A percentile compares a stretch with the other conserved stretches of the same genome.
Conservation (phyloP, 441 rosid genomes). For the Breynia disticha region DNA sequence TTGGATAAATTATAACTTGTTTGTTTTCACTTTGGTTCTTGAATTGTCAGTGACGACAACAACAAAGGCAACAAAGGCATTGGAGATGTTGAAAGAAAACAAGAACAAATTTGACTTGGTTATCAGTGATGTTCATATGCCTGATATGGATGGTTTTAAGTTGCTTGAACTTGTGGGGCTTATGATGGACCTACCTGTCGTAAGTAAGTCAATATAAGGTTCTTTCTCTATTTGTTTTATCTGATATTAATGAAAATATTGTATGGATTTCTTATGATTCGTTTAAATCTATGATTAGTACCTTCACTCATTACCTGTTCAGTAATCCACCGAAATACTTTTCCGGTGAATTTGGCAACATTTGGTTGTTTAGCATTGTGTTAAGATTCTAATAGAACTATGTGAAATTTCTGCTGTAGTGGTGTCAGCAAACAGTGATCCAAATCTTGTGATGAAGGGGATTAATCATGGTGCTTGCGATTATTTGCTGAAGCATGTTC, state of each 20-base stretch:
- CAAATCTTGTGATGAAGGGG: slow-evolving; percentile 84
- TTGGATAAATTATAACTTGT: not conserved
- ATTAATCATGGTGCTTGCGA: slow-evolving; percentile 84
- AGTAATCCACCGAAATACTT: not conserved
- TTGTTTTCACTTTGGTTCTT: slow-evolving; percentile 8
- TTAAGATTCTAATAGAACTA: too few species aligned
- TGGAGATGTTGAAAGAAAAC: slow-evolving; percentile 76
- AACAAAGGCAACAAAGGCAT: slow-evolving; percentile 60
- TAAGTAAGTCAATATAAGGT: slow-evolving; percentile 24
- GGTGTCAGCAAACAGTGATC: slow-evolving; percentile 80
- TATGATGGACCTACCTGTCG: slow-evolving; percentile 98
- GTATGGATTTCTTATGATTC: too few species aligned
- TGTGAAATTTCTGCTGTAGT: slow-evolving; percentile 36
- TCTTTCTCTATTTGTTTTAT: too few species aligned
- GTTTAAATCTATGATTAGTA: too few species aligned
- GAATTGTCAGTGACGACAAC: slow-evolving; percentile 65
- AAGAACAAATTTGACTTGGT: slow-evolving; percentile 73
- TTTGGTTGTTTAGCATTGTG: too few species aligned
- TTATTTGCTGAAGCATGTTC: slow-evolving; percentile 76
- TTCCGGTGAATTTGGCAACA: not conserved
- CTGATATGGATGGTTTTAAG: slow-evolving; percentile 93
- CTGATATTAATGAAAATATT: too few species aligned
- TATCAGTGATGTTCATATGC: slow-evolving; percentile 98
- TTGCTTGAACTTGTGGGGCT: slow-evolving; percentile 89
- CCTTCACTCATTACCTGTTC: too few species aligned